Percentiles rank a stretch among this genome's conserved stretches.
These are phyloP conservation scores for Vicia sativa DNA, from an alignment of 306 rosid species.

Conservation along the genomic window DNA sequence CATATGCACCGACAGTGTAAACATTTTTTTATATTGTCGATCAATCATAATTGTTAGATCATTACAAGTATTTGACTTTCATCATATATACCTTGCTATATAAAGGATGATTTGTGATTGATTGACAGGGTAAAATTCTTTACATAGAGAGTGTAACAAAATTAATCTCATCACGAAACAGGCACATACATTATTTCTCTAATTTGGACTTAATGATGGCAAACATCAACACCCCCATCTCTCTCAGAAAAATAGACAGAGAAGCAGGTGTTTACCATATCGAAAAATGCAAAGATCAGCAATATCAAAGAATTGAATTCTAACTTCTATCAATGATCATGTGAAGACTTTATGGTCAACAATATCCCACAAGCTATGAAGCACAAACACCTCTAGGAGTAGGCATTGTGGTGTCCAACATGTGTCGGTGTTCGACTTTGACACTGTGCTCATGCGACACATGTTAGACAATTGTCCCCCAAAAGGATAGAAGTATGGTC, in stretches of 20 bases:
- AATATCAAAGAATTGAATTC: constrained; percentile 10
- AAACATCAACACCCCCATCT: neutral
- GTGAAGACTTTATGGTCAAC: neutral
- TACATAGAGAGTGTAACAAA: no score
- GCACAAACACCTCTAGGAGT: no score
- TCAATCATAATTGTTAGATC: neutral
- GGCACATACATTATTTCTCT: neutral
- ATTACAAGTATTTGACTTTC: neutral
- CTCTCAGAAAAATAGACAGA: neutral
- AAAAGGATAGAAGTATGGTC: no score
- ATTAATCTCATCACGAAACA: no score
- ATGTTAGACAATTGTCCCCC: no score
- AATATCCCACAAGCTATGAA: neutral
- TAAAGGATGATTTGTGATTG: neutral
- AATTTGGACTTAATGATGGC: neutral
- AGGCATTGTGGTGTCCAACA: no score
- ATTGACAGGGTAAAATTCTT: neutral
- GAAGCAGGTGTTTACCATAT: neutral
- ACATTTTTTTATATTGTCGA: neutral
- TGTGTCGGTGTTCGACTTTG: no score
- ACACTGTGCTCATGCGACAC: no score
- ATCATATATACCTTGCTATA: neutral
- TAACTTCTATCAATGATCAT: neutral
- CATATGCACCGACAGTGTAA: neutral
- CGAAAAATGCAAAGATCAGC: neutral